A percentile compares a stretch with the other conserved stretches of the same genome.
These are phyloP conservation scores for Vicia sativa DNA, from an alignment of 306 rosid species.

Conservation along the genomic window DNA sequence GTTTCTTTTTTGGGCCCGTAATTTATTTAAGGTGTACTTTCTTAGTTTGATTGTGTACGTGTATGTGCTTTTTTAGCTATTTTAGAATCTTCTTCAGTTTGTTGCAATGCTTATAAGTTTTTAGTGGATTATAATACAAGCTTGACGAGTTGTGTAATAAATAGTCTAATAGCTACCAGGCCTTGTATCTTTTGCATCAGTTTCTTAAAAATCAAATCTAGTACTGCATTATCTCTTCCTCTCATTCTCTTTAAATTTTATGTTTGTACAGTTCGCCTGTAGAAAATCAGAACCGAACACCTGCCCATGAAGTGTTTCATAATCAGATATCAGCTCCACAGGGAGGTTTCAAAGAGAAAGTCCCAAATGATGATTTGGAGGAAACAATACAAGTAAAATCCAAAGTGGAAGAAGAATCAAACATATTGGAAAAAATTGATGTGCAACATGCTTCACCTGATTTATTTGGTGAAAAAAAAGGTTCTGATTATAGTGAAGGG, in stretches of 20 bases:
- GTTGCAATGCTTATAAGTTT: background rate
- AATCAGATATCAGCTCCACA: constrained; percentile 60
- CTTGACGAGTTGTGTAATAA: constrained; percentile 1
- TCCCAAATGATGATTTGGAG: constrained; percentile 51
- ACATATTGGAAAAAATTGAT: constrained; percentile 52
- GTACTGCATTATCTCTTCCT: constrained; percentile 6
- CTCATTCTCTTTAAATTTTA: constrained; percentile 2
- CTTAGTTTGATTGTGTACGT: constrained; percentile 3
- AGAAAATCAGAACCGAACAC: constrained; percentile 57
- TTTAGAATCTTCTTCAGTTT: constrained; percentile 11
- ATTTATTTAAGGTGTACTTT: constrained; percentile 31
- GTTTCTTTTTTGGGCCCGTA: constrained; percentile 22
- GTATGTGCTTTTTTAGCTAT: background rate
- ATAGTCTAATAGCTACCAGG: background rate
- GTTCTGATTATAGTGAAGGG: constrained; percentile 70
- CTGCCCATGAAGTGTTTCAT: constrained; percentile 57
- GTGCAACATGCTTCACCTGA: constrained; percentile 65
- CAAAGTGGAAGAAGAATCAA: constrained; percentile 58
- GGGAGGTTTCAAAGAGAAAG: constrained; percentile 57
- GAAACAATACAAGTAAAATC: constrained; percentile 49
- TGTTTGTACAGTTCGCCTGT: constrained; percentile 72
- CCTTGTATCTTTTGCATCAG: constrained; percentile 11
- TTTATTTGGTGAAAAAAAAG: constrained; percentile 59
- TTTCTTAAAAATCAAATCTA: constrained; percentile 20
- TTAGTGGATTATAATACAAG: constrained; percentile 3